A percentile compares a stretch with the other conserved stretches of the same genome.
Conservation (phyloP, 306 rosid species). For the Prunus padus region DNA sequence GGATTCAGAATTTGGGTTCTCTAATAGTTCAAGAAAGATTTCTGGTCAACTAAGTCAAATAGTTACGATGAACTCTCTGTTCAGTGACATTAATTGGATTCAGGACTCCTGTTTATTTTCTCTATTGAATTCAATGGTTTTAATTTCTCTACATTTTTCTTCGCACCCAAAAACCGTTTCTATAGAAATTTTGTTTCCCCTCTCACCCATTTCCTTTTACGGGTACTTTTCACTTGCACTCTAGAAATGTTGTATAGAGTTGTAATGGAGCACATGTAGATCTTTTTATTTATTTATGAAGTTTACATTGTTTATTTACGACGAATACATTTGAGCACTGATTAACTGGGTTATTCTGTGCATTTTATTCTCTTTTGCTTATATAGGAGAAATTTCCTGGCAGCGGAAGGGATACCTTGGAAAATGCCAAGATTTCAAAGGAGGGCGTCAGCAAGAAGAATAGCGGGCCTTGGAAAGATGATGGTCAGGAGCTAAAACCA, state of each 20-base stretch:
- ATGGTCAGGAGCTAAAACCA: constrained; percentile 60
- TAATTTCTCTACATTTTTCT: background rate
- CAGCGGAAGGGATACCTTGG: constrained; percentile 50
- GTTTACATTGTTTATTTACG: constrained; percentile 12
- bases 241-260: background rate
- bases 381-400: constrained; percentile 76
- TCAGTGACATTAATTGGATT: background rate
- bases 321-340: background rate
- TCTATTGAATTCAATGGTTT: background rate
- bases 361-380: constrained; percentile 14
- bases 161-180: background rate
- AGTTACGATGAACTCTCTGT: background rate
- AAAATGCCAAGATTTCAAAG: constrained; percentile 38
- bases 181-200: background rate
- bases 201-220: background rate
- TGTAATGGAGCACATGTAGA: background rate
- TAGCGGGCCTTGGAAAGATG: constrained; percentile 63
- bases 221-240: background rate
- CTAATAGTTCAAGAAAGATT: background rate
- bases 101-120: background rate
- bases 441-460: constrained; percentile 43
- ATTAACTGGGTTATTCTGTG: constrained; percentile 9
- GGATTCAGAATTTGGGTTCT: background rate
- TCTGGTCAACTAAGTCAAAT: background rate
- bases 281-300: background rate